A percentile compares a stretch with the other conserved stretches of the same genome.
Conservation (phyloP, 768 basidiomycete species). For the Suillus discolor region DNA sequence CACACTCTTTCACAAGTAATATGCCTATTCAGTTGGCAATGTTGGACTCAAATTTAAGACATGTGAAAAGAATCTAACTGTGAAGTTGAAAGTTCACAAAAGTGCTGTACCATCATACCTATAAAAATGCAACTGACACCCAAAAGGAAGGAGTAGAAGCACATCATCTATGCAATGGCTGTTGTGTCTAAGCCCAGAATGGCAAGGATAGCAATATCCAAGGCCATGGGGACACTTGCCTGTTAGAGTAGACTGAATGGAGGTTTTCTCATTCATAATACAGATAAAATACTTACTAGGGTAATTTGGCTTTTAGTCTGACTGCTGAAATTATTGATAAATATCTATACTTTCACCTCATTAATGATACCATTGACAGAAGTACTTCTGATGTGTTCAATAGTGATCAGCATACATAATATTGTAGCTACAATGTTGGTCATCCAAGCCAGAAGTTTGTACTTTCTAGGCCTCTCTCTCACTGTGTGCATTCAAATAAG, state of each 20-base stretch:
- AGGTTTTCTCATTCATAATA: background rate
- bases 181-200: background rate
- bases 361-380: conserved; percentile 2
- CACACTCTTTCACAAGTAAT: background rate
- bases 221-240: background rate
- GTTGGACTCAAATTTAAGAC: background rate
- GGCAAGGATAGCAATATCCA: background rate
- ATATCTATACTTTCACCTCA: background rate
- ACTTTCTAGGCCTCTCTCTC: background rate
- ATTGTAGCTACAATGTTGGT: background rate
- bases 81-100: background rate
- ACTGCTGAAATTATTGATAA: background rate
- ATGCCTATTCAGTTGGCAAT: background rate
- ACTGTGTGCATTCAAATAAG: background rate
- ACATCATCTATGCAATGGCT: background rate
- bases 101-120: background rate
- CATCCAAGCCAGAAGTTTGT: background rate
- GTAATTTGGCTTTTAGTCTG: background rate
- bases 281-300: background rate
- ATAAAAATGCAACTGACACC: background rate
- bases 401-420: background rate
- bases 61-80: background rate
- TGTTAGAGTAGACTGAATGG: background rate
- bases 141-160: background rate
- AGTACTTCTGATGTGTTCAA: background rate